phyloP scores from a whole-genome alignment of 1,139 yeast genomes.

The Sugiyamaella grinbergsii region DNA sequence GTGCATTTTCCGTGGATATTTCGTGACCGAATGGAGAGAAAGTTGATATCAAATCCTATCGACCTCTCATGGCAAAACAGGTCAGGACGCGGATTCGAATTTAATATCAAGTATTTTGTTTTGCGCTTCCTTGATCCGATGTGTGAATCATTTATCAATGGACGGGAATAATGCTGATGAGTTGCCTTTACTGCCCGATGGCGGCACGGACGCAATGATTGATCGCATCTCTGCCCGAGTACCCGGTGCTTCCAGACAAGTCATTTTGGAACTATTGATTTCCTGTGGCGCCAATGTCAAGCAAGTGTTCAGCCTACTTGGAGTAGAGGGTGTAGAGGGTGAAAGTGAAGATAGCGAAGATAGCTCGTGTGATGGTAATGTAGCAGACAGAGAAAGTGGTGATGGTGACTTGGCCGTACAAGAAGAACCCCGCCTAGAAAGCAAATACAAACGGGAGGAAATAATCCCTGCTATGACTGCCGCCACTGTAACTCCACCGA shows the following conservation, averaged over 20 bases:
- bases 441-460: too few relatives aligned
- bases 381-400: background rate
- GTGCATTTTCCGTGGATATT: conserved; percentile 4
- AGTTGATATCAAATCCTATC: conserved; percentile 11
- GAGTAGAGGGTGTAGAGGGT: conserved; percentile 12
- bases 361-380: background rate
- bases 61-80: background rate
- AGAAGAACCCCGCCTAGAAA: too few relatives aligned
- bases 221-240: conserved; percentile 32
- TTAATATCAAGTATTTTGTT: too few relatives aligned
- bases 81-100: background rate
- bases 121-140: too few relatives aligned
- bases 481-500: too few relatives aligned
- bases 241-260: conserved; percentile 36
- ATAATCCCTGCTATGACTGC: too few relatives aligned
- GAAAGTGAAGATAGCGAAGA: background rate
- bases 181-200: background rate
- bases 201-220: conserved; percentile 39
- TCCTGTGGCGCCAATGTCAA: conserved; percentile 41
- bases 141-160: too few relatives aligned
- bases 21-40: conserved; percentile 8
- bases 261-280: conserved; percentile 41
- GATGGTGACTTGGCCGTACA: background rate
- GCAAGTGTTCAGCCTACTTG: conserved; percentile 33
- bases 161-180: background rate